Conservation (phyloP, 768 basidiomycete genomes). For the Boletus patriciae region DNA sequence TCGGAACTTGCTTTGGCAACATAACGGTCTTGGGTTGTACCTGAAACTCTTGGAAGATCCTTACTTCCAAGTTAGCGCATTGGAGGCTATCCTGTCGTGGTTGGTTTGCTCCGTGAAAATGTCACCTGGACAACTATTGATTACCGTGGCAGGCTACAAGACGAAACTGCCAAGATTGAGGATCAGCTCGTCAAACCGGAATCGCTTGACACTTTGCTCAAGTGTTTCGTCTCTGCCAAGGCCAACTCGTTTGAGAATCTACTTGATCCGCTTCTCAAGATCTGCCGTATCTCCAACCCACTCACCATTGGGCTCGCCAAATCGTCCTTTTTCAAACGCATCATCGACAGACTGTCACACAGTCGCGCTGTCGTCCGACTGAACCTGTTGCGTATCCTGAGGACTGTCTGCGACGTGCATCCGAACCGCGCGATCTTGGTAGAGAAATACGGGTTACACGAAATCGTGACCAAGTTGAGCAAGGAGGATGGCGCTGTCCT, state of each 20-base stretch:
- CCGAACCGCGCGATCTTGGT: conserved; percentile 82
- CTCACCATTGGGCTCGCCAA: conserved; percentile 78
- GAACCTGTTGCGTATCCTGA: conserved; percentile 82
- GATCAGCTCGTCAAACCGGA: conserved; percentile 73
- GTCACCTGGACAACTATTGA: conserved; percentile 1
- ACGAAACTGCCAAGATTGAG: conserved; percentile 92
- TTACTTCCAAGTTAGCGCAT: conserved; percentile 88
- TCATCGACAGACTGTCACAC: conserved; percentile 77
- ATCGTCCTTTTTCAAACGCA: conserved; percentile 81
- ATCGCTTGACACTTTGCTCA: conserved; percentile 66
- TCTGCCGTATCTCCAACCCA: conserved; percentile 73
- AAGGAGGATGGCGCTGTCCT: conserved; percentile 88
- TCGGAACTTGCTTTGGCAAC: conserved; percentile 87
- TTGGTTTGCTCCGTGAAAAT: conserved; percentile 33
- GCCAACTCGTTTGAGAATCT: conserved; percentile 90
- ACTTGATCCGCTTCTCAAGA: conserved; percentile 90
- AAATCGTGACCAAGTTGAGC: conserved; percentile 78
- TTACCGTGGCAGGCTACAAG: conserved; percentile 71
- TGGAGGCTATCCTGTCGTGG: conserved; percentile 92
- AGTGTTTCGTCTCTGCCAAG: conserved; percentile 82
- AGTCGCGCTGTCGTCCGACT: conserved; percentile 84
- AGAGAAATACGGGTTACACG: conserved; percentile 76
- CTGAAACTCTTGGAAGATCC: conserved; percentile 76
- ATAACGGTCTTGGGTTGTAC: conserved; percentile 85
- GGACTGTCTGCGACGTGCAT: conserved; percentile 85